Conservation (phyloP, 768 basidiomycete species). For the Trametes gibbosa region DNA sequence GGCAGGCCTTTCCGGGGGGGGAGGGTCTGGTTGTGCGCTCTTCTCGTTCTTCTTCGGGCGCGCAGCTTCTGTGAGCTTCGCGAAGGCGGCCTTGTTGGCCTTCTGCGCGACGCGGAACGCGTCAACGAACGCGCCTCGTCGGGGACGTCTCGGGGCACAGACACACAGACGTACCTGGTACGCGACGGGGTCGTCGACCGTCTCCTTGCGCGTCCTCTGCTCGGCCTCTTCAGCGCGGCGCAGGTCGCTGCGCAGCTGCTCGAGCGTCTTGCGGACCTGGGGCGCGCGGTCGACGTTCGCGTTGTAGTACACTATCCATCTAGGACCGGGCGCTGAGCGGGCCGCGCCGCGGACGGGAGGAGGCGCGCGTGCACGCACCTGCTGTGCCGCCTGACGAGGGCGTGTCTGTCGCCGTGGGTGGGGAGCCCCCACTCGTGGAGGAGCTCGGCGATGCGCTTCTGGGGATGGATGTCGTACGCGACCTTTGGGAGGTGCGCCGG, state of each 20-base stretch:
- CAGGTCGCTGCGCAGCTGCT: constrained; percentile 51
- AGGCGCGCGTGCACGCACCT: constrained; percentile 38
- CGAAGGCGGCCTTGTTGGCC: constrained; percentile 33
- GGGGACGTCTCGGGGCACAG: too few species aligned
- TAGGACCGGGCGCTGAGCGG: constrained; percentile 30
- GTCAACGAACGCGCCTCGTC: background rate
- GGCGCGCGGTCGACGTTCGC: constrained; percentile 62
- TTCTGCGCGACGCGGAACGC: constrained; percentile 19
- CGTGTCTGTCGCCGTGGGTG: constrained; percentile 48
- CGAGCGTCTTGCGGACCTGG: constrained; percentile 42
- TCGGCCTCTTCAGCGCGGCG: constrained; percentile 56
- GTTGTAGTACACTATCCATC: constrained; percentile 71
- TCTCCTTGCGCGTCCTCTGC: constrained; percentile 29
- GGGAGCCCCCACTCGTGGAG: constrained; percentile 50
- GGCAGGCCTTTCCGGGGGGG: background rate
- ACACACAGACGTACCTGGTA: constrained; percentile 21
- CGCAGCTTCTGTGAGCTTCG: constrained; percentile 34
- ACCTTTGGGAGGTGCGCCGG: constrained; percentile 57
- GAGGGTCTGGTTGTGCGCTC: background rate
- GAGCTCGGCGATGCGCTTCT: constrained; percentile 56
- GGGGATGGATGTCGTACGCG: constrained; percentile 63
- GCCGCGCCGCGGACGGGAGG: background rate
- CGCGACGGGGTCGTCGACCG: constrained; percentile 34
- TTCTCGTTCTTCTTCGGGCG: constrained; percentile 23
- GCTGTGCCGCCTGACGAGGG: constrained; percentile 56